Conservation (phyloP, 2,329 filamentous ascomycete species). For the Trichoderma lentiforme region DNA sequence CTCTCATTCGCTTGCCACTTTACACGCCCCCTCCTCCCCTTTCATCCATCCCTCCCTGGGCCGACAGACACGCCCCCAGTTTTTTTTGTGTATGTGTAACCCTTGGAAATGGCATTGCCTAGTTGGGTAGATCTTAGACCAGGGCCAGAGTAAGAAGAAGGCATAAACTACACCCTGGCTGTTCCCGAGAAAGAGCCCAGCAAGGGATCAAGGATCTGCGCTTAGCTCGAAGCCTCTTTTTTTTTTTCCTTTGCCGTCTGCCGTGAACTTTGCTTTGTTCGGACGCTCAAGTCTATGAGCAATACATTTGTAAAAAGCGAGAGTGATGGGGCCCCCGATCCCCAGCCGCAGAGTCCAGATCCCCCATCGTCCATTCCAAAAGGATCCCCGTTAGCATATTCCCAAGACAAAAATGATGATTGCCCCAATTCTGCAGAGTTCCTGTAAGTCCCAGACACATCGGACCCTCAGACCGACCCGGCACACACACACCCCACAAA, state of each 20-base stretch:
- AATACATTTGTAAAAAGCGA: background rate
- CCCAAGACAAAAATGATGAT: background rate
- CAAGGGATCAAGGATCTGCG: background rate
- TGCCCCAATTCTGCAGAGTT: background rate
- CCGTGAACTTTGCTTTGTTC: background rate
- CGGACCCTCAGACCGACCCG: no score
- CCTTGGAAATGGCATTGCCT: background rate
- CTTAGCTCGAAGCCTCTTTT: background rate
- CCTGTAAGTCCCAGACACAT: background rate
- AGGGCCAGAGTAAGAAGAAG: background rate
- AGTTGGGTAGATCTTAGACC: conserved; percentile 8
- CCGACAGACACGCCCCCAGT: background rate
- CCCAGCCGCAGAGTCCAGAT: background rate
- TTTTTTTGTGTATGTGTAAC: background rate
- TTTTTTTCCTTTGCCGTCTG: background rate
- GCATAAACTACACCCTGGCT: background rate
- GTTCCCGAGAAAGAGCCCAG: background rate
- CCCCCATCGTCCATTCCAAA: background rate
- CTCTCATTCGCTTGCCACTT: background rate
- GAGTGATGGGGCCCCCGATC: background rate
- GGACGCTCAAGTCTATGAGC: background rate
- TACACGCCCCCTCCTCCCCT: background rate
- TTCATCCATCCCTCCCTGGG: background rate
- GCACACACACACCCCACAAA: background rate
- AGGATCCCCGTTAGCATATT: no score